phyloP scores from a whole-genome alignment of 208 protist genomes.

The Acanthamoeba castellanii region DNA sequence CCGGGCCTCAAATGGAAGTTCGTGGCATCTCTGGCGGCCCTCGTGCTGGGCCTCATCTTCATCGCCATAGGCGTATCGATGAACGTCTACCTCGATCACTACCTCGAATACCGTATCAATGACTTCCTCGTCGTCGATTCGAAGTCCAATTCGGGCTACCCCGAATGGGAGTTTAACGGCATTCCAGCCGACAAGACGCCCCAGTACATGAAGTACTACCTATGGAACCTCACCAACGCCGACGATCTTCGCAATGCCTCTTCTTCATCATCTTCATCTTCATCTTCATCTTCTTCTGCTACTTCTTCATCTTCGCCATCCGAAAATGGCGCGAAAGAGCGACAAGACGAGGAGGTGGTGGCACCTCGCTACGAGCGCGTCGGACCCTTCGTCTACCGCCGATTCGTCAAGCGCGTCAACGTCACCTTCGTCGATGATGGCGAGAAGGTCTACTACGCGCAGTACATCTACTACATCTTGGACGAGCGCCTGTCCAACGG shows the following conservation, averaged over 20 bases:
- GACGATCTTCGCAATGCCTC: conserved; percentile 8
- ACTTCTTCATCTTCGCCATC: not conserved
- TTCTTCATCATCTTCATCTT: not conserved
- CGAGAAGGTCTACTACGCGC: conserved; percentile 27
- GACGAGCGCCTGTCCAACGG: not conserved
- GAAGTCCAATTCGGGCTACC: not conserved
- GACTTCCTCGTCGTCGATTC: conserved; percentile 57
- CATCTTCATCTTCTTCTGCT: not conserved
- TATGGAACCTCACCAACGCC: conserved; percentile 69
- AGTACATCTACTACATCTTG: conserved; percentile 49
- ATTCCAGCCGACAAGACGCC: not conserved
- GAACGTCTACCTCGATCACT: not conserved
- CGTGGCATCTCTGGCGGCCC: not conserved
- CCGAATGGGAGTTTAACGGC: conserved; percentile 41
- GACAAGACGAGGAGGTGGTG: not conserved
- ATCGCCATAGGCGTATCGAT: conserved; percentile 7
- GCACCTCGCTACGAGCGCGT: conserved; percentile 26
- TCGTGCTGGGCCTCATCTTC: conserved; percentile 35
- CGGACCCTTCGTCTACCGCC: conserved; percentile 46
- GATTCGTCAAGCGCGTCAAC: conserved; percentile 29
- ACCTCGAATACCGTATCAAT: not conserved
- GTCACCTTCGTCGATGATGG: conserved; percentile 53
- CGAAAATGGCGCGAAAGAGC: not conserved
- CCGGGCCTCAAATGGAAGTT: conserved; percentile 64
- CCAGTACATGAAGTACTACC: conserved; percentile 50